Evolutionary conservation across 441 rosid genomes (phyloP).

Genomic region (Metrosideros polymorpha): DNA sequence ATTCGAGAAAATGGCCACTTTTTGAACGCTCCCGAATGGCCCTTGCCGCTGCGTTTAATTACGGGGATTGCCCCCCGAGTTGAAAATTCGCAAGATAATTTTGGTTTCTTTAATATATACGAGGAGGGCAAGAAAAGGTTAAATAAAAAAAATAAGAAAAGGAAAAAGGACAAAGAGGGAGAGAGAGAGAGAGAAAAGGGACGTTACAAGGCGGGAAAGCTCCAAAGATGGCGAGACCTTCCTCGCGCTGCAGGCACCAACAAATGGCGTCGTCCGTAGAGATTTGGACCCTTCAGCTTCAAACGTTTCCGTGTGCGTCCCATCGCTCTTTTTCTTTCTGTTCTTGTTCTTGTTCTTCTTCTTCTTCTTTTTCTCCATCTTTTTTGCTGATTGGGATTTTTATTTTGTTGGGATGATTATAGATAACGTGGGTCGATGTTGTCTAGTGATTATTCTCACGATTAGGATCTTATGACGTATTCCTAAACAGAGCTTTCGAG

Average conservation of each 20-base stretch:
- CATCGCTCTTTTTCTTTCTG: neutral
- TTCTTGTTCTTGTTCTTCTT: no score
- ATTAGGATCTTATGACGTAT: no score
- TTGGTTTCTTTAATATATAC: neutral
- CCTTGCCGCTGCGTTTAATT: neutral
- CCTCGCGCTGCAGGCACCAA: neutral
- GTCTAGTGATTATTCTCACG: neutral
- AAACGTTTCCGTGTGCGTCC: neutral
- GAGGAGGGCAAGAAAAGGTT: neutral
- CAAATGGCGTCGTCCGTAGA: neutral
- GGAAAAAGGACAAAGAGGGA: no score
- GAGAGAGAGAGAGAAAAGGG: neutral
- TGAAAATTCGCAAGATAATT: neutral
- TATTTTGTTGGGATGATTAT: neutral
- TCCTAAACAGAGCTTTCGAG: neutral
- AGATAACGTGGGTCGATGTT: neutral
- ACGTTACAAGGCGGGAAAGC: neutral
- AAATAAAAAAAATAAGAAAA: no score
- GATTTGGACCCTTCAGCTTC: neutral
- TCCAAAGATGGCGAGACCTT: neutral
- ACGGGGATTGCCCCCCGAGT: neutral
- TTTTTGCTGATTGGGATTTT: neutral
- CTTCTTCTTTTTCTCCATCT: neutral
- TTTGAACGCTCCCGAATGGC: neutral
- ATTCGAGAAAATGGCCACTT: neutral